Percentiles rank a stretch among this genome's conserved stretches.
phyloP scores from a whole-genome alignment of 768 basidiomycete genomes.

The Podaxis mareebaensis region DNA sequence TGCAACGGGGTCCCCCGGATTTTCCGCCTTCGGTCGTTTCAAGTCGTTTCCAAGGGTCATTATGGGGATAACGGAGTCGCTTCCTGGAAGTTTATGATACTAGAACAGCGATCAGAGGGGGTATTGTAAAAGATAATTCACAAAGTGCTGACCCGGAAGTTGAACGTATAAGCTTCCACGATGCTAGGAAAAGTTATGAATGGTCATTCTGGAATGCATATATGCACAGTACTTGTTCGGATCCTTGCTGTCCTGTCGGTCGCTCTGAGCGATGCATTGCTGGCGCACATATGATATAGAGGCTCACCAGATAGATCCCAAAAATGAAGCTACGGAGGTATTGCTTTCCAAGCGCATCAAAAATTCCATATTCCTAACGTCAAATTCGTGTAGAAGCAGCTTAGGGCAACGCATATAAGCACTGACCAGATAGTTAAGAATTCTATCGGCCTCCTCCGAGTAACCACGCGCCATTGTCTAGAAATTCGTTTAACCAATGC shows the following conservation, averaged over 20 bases:
- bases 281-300: not conserved
- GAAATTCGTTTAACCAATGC: not conserved
- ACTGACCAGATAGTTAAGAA: conserved; percentile 72
- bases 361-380: conserved; percentile 78
- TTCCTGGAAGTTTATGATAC: conserved; percentile 73
- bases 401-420: conserved; percentile 15
- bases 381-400: not conserved
- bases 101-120: conserved; percentile 26
- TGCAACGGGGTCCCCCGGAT: conserved; percentile 55
- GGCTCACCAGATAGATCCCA: conserved; percentile 75
- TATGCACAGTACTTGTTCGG: conserved; percentile 70
- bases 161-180: conserved; percentile 87
- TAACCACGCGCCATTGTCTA: conserved; percentile 72
- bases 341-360: conserved; percentile 81
- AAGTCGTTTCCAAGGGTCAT: conserved; percentile 71
- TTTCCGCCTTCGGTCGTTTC: conserved; percentile 26
- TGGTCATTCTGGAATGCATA: conserved; percentile 3
- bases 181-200: conserved; percentile 48
- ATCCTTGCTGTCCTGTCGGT: conserved; percentile 72
- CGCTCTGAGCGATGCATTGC: conserved; percentile 5
- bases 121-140: not conserved
- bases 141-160: conserved; percentile 59
- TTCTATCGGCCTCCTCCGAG: conserved; percentile 79
- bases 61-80: conserved; percentile 59
- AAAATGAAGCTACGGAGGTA: conserved; percentile 87